Evolutionary conservation across 148 eudicot species (phyloP).

Genomic region (Polygonum aviculare): DNA sequence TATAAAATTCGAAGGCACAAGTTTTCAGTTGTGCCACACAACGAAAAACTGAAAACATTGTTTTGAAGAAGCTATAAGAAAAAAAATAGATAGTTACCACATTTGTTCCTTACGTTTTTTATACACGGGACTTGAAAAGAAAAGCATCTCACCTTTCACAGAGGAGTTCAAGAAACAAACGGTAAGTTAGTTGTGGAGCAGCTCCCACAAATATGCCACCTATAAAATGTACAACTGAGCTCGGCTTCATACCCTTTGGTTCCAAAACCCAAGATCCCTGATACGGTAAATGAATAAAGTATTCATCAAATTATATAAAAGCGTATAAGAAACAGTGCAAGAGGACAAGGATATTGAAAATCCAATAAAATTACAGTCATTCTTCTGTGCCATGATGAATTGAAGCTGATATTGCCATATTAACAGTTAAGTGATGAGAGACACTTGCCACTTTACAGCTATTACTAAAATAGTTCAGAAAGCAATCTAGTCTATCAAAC

Average conservation of each 20-base stretch:
- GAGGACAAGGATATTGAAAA: background rate
- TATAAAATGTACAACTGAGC: slow-evolving; percentile 67
- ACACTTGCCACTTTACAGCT: background rate
- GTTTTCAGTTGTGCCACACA: background rate
- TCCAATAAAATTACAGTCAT: background rate
- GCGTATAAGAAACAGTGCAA: background rate
- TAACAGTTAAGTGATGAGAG: background rate
- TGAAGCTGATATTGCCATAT: background rate
- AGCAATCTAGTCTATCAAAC: background rate
- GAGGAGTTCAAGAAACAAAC: slow-evolving; percentile 77
- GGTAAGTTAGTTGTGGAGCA: slow-evolving; percentile 95
- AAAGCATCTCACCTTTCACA: slow-evolving; percentile 53
- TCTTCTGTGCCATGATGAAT: background rate
- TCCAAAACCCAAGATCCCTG: slow-evolving; percentile 96
- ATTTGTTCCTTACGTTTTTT: background rate
- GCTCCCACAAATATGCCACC: slow-evolving; percentile 99
- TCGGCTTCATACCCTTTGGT: slow-evolving; percentile 49
- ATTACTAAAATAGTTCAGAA: background rate
- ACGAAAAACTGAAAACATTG: background rate
- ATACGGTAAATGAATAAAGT: background rate
- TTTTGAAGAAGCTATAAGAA: background rate
- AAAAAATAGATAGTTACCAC: background rate
- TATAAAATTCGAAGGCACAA: background rate
- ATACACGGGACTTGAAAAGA: slow-evolving; percentile 7
- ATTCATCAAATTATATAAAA: background rate